Base-by-base conservation (phyloP, 2,329 filamentous ascomycete genomes). In the Arthrobotrys sinensis region DNA sequence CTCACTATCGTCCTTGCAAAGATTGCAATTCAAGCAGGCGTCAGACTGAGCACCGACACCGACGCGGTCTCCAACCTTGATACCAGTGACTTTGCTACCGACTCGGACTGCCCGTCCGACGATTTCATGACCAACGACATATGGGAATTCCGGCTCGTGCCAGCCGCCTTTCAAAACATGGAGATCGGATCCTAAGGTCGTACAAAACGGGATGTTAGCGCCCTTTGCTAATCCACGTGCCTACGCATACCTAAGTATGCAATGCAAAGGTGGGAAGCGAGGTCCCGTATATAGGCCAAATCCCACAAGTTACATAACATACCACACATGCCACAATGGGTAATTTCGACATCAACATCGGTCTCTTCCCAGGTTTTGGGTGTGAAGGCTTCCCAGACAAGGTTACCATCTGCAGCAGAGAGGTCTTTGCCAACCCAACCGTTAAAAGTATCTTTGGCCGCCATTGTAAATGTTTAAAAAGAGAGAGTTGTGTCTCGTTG, bases 301-400 rank as follows among this genome's bases (percentile, higher is more conserved):
- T 32, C 71, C 69, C 46, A 63, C 67, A 72, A 68, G 79, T 28
- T 55, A 77, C 57, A 21, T 24, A 64, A 77, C 77, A 21, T 80
- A 80, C 68, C 90, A 82, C 90, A 92, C 80, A 92, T 87, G 77
- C 90, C 90, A 81, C 89, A 91, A 84, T 91, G 89, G 2, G 88
- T 88, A 80, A 92, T 85, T 81, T 88, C 86, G 80, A 92, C 90
- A 81, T 92, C 90, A 67, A 92, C 84, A 79, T 91, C 89, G 28
- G 86, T 88, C 82, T 91, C 90, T 52, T 89, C 87, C 88, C 89
- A 91, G n/a, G 85, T 84, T 85, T 91, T 91, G 43, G 89, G 89
- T 83, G 89, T 86, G 69, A 88, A 91, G 70, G 87, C 84, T 45
- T 68, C 68, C 16, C 79, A 78, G 19, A 79, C 75, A 12, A 80